phyloP scores from a whole-genome alignment of 352 stramenopile genomes.

The Phytopythium litorale region DNA sequence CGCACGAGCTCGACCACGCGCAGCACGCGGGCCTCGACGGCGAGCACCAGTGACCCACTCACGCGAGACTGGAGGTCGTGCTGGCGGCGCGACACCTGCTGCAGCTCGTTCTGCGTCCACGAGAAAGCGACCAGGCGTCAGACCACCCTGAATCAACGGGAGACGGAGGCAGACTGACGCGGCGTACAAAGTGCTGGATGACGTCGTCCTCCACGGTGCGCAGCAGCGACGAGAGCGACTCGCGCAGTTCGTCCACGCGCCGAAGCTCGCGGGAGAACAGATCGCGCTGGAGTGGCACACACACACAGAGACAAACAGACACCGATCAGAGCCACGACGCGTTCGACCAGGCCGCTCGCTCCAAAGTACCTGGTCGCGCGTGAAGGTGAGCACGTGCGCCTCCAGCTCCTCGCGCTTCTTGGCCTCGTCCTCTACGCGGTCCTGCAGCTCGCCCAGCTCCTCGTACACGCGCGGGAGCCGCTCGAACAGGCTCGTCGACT shows the following conservation, averaged over 20 bases:
- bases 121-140: not conserved
- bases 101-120: constrained; percentile 39
- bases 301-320: too few relatives aligned
- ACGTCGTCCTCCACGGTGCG: constrained; percentile 63
- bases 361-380: constrained; percentile 39
- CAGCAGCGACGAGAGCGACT: constrained; percentile 46
- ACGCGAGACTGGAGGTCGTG: constrained; percentile 29
- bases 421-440: constrained; percentile 63
- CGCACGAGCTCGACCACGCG: constrained; percentile 33
- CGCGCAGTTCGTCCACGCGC: constrained; percentile 50
- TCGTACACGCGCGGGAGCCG: constrained; percentile 61
- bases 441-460: constrained; percentile 59
- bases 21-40: constrained; percentile 29
- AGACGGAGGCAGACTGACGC: not conserved
- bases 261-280: constrained; percentile 49
- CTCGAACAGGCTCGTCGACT: constrained; percentile 61
- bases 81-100: constrained; percentile 32
- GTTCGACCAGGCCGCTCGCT: too few relatives aligned
- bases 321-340: not conserved
- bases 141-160: not conserved
- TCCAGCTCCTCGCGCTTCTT: constrained; percentile 71
- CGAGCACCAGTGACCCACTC: constrained; percentile 44
- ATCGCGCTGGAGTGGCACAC: constrained; percentile 15
- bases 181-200: constrained; percentile 42
- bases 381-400: constrained; percentile 56